Percentiles rank a stretch among this genome's conserved stretches.
Evolutionary conservation across 768 basidiomycete species (phyloP).

Genomic region (Strobilomyces echinocephalus): DNA sequence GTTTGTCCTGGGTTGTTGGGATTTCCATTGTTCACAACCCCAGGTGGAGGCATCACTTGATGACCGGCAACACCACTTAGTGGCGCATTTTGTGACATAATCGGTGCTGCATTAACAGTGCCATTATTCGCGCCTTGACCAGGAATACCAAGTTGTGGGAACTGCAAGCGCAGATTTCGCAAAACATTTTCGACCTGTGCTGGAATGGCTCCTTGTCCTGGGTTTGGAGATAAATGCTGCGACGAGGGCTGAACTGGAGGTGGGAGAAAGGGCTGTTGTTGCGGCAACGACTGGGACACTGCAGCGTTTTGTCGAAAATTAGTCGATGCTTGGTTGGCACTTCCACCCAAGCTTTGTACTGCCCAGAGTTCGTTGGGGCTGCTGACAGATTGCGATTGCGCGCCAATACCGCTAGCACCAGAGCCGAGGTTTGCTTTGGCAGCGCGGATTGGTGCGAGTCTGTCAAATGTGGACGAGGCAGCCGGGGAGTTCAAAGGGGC

Average conservation of each 20-base stretch:
- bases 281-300: not conserved
- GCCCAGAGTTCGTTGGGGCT: not conserved
- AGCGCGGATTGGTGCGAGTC: conserved; percentile 32
- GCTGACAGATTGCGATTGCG: conserved; percentile 9
- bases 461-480: conserved; percentile 14
- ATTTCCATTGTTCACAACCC: not conserved
- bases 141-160: conserved; percentile 6
- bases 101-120: not conserved
- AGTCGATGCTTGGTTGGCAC: not conserved
- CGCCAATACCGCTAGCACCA: not conserved
- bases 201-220: conserved; percentile 6
- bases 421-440: conserved; percentile 25
- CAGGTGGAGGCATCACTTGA: not conserved
- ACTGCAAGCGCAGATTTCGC: conserved; percentile 12
- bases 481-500: conserved; percentile 8
- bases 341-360: not conserved
- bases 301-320: conserved; percentile 2
- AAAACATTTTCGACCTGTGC: conserved; percentile 14
- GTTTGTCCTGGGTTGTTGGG: not conserved
- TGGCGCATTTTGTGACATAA: not conserved
- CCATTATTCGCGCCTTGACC: not conserved
- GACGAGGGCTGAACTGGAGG: not conserved
- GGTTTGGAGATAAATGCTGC: not conserved
- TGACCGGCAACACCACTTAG: not conserved
- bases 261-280: not conserved